Base-by-base conservation (phyloP, 78 protist species). In the Capsaspora owczarzaki region DNA sequence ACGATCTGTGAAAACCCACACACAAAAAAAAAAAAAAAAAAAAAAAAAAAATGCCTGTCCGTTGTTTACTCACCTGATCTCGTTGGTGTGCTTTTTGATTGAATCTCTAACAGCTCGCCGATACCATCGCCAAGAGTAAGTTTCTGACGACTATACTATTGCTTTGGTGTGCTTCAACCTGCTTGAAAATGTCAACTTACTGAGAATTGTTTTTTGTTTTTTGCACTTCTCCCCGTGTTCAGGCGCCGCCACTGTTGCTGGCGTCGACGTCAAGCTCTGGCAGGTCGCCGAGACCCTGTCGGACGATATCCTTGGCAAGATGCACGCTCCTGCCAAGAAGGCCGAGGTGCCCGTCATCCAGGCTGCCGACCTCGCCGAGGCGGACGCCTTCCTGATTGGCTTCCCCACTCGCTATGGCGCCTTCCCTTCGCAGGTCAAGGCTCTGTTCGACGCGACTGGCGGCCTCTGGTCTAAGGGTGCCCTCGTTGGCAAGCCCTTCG, bases 261-360 rank as follows among this genome's bases (percentile, higher is more conserved):
- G 74, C 22, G 66, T 22, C 19, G 72, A 72, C 23, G 89, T 47
- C 29, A 43, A 12, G 41, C 3, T 88, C 37, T 22, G 38, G 74
- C 88, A 44, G 31, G 82, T 88, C 33, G 27, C 0, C 25, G 92
- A 88, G 63, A 88, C 91, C 23, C 82, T 88, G 14, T 61, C 89
- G n/a, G 87, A 53, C 23, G 91, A 86, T 38, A 79, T 80, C 29
- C 85, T 88, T 37, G 63, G 37, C 29, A 75, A 77, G 76, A 80
- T 86, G 82, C 74, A 53, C 74, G 91, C 90, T 6, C 72, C 71
- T 10, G 29, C 37, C 60, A 72, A 78, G 61, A 8, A 46, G 2
- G 77, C 81, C n/a, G 46, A 35, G 6, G 19, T 56, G 44, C 81
- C 82, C n/a, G 68, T 51, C 27, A 16, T 35, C 61, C 19, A 1